Evolutionary conservation across 163 green algal genomes (phyloP).

Genomic region (Scenedesmus sp.): DNA sequence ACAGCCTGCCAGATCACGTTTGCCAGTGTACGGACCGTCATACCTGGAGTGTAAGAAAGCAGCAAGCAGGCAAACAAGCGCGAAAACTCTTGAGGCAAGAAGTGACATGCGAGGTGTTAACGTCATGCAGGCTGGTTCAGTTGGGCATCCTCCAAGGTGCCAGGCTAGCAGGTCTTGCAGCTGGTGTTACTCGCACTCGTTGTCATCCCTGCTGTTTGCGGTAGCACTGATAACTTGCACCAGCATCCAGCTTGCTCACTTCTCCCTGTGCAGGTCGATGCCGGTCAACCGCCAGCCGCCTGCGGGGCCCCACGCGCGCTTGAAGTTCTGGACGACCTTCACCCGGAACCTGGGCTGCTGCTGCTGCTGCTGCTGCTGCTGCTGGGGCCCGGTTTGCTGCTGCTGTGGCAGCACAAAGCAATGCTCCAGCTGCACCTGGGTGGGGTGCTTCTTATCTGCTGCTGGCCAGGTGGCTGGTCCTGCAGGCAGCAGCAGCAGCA

Average conservation of each 20-base stretch:
- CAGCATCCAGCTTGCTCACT: neutral
- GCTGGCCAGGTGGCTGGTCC: neutral
- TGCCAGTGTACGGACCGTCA: slow-evolving; percentile 59
- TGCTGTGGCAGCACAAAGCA: slow-evolving; percentile 34
- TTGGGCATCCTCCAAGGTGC: too few species aligned
- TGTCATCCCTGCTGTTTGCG: too few species aligned
- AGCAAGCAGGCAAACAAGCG: neutral
- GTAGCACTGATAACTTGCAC: neutral
- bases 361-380: neutral
- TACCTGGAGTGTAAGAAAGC: slow-evolving; percentile 6
- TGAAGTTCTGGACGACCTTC: slow-evolving; percentile 62
- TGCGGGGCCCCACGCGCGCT: neutral
- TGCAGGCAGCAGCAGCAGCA: neutral
- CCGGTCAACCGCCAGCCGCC: slow-evolving; percentile 42
- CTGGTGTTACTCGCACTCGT: too few species aligned
- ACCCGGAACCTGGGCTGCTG: slow-evolving; percentile 41
- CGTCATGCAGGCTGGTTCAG: too few species aligned
- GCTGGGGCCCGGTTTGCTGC: neutral
- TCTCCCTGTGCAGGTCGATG: slow-evolving; percentile 68
- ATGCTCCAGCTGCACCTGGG: slow-evolving; percentile 36
- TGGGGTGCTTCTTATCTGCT: neutral
- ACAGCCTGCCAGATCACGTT: slow-evolving; percentile 65
- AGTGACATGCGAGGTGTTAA: too few species aligned
- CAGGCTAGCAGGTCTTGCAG: neutral
- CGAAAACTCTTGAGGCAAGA: neutral